phyloP scores from a whole-genome alignment of 768 basidiomycete genomes.

The Rhizopogon vinicolor region DNA sequence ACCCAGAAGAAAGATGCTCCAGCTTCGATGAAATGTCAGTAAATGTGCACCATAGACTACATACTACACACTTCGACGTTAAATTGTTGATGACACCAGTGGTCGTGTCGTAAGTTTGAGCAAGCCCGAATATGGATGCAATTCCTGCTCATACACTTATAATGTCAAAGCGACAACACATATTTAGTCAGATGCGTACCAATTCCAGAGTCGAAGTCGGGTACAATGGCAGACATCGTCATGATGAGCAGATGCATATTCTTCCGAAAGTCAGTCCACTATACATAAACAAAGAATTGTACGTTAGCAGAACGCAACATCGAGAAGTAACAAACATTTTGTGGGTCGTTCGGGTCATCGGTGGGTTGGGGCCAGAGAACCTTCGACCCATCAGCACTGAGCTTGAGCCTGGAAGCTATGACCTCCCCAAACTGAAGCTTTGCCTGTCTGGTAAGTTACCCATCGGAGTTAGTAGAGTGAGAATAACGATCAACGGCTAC shows the following conservation, averaged over 20 bases:
- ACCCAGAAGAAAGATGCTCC: slow-evolving; percentile 49
- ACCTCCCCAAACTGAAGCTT: slow-evolving; percentile 44
- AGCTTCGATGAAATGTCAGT: slow-evolving; percentile 18
- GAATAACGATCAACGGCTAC: slow-evolving; percentile 14
- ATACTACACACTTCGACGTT: slow-evolving; percentile 35
- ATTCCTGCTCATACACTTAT: slow-evolving; percentile 31
- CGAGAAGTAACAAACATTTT: slow-evolving; percentile 35
- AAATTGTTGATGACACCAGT: slow-evolving; percentile 45
- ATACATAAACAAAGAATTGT: background rate
- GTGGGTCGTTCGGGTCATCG: slow-evolving; percentile 47
- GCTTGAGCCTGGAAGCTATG: slow-evolving; percentile 41
- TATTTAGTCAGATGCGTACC: slow-evolving; percentile 24
- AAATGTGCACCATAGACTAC: background rate
- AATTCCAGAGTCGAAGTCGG: slow-evolving; percentile 50
- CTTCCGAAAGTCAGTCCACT: slow-evolving; percentile 46
- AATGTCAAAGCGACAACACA: slow-evolving; percentile 4
- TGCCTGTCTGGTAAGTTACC: slow-evolving; percentile 33
- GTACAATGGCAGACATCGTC: slow-evolving; percentile 48
- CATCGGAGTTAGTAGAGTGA: background rate
- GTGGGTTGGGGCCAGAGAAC: slow-evolving; percentile 54
- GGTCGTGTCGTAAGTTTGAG: slow-evolving; percentile 39
- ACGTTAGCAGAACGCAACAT: background rate
- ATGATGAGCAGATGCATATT: slow-evolving; percentile 41
- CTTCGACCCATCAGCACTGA: slow-evolving; percentile 38
- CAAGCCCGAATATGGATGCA: slow-evolving; percentile 45